Evolutionary conservation across 2,329 filamentous ascomycete species (phyloP).

Genomic region (Scytalidium sp.): DNA sequence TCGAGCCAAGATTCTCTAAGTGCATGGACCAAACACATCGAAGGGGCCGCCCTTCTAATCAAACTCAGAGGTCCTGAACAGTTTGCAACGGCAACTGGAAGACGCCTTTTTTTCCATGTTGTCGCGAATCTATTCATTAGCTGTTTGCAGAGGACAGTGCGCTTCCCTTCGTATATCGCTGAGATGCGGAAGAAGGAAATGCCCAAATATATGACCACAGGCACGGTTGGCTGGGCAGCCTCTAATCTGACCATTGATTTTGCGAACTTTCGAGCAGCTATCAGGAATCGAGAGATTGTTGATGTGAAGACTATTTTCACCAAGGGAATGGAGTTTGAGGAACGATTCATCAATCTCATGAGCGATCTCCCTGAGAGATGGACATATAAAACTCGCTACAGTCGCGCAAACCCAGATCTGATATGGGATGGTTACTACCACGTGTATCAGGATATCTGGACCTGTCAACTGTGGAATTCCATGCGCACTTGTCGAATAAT

Average conservation of each 20-base stretch:
- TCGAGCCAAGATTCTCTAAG: slow-evolving; percentile 41
- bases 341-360: slow-evolving; percentile 12
- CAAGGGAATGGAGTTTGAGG: not conserved
- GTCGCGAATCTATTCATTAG: slow-evolving; percentile 47
- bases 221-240: slow-evolving; percentile 39
- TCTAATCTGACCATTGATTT: slow-evolving; percentile 36
- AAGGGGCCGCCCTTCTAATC: slow-evolving; percentile 48
- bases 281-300: slow-evolving; percentile 16
- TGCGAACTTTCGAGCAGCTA: slow-evolving; percentile 16
- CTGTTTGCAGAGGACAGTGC: slow-evolving; percentile 46
- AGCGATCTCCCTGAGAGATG: slow-evolving; percentile 14
- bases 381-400: slow-evolving; percentile 19
- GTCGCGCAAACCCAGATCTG: slow-evolving; percentile 16
- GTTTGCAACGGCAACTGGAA: slow-evolving; percentile 43
- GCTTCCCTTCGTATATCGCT: slow-evolving; percentile 45
- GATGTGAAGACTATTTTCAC: not conserved
- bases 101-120: slow-evolving; percentile 52
- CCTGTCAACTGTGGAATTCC: slow-evolving; percentile 25
- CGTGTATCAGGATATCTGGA: slow-evolving; percentile 21
- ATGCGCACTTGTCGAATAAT: slow-evolving; percentile 21
- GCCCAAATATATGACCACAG: slow-evolving; percentile 30
- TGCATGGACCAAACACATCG: slow-evolving; percentile 52
- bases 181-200: slow-evolving; percentile 41
- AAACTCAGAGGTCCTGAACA: slow-evolving; percentile 44
- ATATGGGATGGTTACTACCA: slow-evolving; percentile 26